A percentile compares a stretch with the other conserved stretches of the same genome.
These are phyloP conservation scores for Dipteronia dyeriana DNA, from an alignment of 345 rosid genomes.

Conservation along the genomic window DNA sequence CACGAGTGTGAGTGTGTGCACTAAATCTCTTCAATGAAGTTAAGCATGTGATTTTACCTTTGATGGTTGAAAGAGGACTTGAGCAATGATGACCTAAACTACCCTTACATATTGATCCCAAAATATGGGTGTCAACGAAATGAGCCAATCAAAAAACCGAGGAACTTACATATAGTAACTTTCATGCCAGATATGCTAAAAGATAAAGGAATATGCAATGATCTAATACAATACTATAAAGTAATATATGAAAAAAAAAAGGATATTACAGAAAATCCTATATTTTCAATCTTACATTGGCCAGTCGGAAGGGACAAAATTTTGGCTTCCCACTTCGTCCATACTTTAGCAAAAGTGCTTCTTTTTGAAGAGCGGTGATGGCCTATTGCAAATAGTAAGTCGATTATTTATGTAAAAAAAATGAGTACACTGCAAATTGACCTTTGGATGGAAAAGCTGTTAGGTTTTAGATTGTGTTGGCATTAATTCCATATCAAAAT, in stretches of 20 bases:
- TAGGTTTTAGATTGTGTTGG: too few relatives aligned
- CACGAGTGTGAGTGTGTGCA: too few relatives aligned
- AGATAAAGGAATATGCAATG: neutral
- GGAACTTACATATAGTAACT: too few relatives aligned
- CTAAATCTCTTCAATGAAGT: too few relatives aligned
- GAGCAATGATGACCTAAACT: too few relatives aligned
- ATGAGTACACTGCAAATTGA: neutral
- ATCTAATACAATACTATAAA: neutral
- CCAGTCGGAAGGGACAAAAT: constrained; percentile 74
- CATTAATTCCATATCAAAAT: too few relatives aligned
- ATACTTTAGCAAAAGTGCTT: constrained; percentile 74
- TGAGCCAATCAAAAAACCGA: too few relatives aligned
- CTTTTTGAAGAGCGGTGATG: constrained; percentile 75
- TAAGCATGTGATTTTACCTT: too few relatives aligned
- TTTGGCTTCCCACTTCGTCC: constrained; percentile 87
- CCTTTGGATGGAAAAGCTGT: neutral
- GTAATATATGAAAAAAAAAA: neutral
- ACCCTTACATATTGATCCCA: too few relatives aligned
- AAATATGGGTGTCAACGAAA: too few relatives aligned
- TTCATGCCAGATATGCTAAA: too few relatives aligned
- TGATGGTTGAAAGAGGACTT: too few relatives aligned
- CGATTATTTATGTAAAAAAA: neutral
- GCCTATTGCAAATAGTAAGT: constrained; percentile 45
- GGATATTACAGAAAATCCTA: constrained; percentile 8
- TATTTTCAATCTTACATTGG: constrained; percentile 53